Conservation (phyloP, 2,329 filamentous ascomycete species). For the Sporothrix pseudoabietina region DNA sequence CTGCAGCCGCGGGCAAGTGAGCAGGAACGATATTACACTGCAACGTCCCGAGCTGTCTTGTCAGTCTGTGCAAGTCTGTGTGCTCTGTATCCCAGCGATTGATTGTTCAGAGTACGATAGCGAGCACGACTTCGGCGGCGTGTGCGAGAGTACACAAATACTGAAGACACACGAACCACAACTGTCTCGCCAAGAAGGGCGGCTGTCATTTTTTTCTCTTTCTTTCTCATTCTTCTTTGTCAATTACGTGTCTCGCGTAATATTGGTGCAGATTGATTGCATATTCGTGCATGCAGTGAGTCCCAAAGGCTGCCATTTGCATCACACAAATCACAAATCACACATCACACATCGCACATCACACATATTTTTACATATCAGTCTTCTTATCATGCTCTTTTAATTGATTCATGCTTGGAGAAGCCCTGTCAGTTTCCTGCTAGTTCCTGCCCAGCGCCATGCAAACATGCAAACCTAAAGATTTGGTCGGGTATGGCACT, state of each 20-base stretch:
- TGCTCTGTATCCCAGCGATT: neutral
- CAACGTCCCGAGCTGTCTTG: constrained; percentile 14
- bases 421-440: constrained; percentile 1
- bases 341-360: neutral
- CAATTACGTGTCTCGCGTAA: constrained; percentile 13
- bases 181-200: constrained; percentile 2
- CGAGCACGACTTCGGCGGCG: constrained; percentile 5
- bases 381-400: neutral
- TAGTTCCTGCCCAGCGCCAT: neutral
- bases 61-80: constrained; percentile 8
- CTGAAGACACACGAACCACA: neutral
- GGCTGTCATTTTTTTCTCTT: neutral
- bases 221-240: neutral
- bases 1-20: neutral
- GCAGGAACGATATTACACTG: neutral
- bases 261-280: constrained; percentile 15
- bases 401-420: neutral
- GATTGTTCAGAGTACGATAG: constrained; percentile 5
- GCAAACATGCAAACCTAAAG: neutral
- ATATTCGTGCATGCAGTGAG: constrained; percentile 21
- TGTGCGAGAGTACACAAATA: neutral
- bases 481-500: neutral
- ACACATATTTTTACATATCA: neutral
- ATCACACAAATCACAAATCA: neutral
- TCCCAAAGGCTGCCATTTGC: constrained; percentile 4